phyloP scores from a whole-genome alignment of 2,329 filamentous ascomycete species.

The Leptosphaerulina australis region DNA sequence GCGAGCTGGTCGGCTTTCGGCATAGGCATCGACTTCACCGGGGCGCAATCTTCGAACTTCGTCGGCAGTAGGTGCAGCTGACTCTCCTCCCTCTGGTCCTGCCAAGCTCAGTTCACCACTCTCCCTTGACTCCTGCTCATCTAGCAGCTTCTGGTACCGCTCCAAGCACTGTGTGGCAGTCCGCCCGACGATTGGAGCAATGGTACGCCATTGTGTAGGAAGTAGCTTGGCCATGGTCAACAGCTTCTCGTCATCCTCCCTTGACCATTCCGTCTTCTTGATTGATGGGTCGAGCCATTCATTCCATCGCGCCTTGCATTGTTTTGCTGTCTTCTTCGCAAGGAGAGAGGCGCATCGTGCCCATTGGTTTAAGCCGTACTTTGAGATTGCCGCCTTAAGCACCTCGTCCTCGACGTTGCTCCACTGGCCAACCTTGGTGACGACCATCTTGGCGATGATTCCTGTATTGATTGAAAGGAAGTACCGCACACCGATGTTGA shows the following conservation, averaged over 20 bases:
- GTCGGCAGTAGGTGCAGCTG: conserved; percentile 85
- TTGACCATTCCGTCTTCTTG: conserved; percentile 98
- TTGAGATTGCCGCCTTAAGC: conserved; percentile 72
- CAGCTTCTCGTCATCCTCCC: conserved; percentile 97
- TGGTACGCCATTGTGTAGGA: conserved; percentile 98
- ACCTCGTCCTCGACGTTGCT: conserved; percentile 88
- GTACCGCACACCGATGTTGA: neutral
- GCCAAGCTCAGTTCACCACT: conserved; percentile 78
- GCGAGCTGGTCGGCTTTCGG: conserved; percentile 91
- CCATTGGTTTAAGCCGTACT: conserved; percentile 72
- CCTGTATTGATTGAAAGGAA: neutral
- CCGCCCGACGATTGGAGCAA: conserved; percentile 93
- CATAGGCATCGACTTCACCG: conserved; percentile 95
- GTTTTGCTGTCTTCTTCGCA: conserved; percentile 95
- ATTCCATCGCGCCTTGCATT: conserved; percentile 98
- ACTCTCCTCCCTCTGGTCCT: conserved; percentile 85
- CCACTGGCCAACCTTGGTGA: conserved; percentile 71
- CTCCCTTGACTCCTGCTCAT: conserved; percentile 92
- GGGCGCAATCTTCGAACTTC: conserved; percentile 87
- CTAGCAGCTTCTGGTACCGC: conserved; percentile 93
- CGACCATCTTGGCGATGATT: conserved; percentile 58
- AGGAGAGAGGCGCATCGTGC: conserved; percentile 96
- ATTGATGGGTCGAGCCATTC: conserved; percentile 99
- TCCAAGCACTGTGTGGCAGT: conserved; percentile 97
- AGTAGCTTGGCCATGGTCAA: conserved; percentile 97